Evolutionary conservation across 371 early-diverging fungal genomes (phyloP), one percentile per base, ranked within the genome.

Genomic region (Mortierella sp.): DNA sequence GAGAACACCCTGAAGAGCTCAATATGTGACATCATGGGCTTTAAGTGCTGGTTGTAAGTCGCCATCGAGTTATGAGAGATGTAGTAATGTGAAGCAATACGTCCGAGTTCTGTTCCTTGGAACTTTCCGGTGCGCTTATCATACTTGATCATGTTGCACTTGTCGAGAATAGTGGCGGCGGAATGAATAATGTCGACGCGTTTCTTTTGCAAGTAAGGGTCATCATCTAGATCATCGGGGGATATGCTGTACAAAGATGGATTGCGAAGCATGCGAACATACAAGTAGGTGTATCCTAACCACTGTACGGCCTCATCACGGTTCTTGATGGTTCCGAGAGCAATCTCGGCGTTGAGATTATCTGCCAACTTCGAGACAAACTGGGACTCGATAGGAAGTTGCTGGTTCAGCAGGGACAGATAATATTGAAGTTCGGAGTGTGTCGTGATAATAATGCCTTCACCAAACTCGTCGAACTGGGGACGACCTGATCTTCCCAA

Each of bases 401-500:
- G 98, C 83, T 95, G 94, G 80, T 96, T 98, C 66, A 99, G 83
- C 62, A 98, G 84, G 14, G 96, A 95, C 26, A 99, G 86, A 80
- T 99, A 99, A 86, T 96, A 96, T 75, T 95, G 96, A 20, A 99
- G 87, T 84, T 98, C 97, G 4, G 87, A 77, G 69, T 97, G 95
- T 11, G 96, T 91, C 0, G 99, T 99, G 73, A 99, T 97, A 66
- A 99, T 95, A 67, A 97, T 93, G 51, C 99, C 99, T 84, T 97
- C 98, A 73, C 99, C 99, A 77, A 90, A 91, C 2, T 96, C 96
- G 73, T 99, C 99, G 87, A 88, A 99, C 87, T 99, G 98, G 22
- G 99, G 99, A 73, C 99, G 95, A 84, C 99, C 99, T 16, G 99
- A 99, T 84, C 99, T 94, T 68, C 99, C 99, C 70, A 99, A 87